A percentile compares a stretch with the other conserved stretches of the same genome.
Conservation (phyloP, 2,329 filamentous ascomycete species). For the Ophiosphaerella korrae region DNA sequence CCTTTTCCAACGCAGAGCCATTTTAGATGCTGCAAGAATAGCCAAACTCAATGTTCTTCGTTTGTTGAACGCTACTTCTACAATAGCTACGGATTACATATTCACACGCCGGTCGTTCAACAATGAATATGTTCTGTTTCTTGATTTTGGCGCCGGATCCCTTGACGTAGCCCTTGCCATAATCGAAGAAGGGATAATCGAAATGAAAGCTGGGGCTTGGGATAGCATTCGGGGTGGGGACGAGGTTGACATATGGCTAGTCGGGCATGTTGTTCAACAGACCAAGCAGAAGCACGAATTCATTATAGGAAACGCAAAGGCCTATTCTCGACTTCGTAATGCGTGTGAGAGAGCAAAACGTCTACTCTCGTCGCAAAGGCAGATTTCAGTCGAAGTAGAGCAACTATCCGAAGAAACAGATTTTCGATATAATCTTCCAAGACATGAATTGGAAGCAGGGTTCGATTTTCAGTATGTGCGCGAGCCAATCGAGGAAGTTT, state of each 20-base stretch:
- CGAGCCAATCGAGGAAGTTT: no score
- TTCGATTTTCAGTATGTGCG: no score
- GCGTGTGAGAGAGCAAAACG: no score
- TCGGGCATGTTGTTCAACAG: not conserved
- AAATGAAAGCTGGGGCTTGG: not conserved
- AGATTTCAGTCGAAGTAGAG: no score
- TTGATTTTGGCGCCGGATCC: not conserved
- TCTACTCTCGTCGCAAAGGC: no score
- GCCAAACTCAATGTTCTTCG: conserved; percentile 70
- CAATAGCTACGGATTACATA: conserved; percentile 87
- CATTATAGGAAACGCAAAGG: no score
- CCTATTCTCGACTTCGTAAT: no score
- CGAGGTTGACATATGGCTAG: not conserved
- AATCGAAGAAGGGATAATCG: not conserved
- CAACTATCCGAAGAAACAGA: no score
- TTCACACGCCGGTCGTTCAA: conserved; percentile 66
- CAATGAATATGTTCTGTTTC: conserved; percentile 48
- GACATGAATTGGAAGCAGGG: no score
- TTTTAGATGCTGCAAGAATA: conserved; percentile 74
- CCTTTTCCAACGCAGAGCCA: conserved; percentile 70
- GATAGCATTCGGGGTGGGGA: not conserved
- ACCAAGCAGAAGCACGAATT: not conserved
- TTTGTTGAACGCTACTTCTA: conserved; percentile 89
- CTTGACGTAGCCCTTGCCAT: not conserved
- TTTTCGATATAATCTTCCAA: no score